Evolutionary conservation across 192 early-diverging fungal species (phyloP).

Genomic region (Umbelopsis sp.): DNA sequence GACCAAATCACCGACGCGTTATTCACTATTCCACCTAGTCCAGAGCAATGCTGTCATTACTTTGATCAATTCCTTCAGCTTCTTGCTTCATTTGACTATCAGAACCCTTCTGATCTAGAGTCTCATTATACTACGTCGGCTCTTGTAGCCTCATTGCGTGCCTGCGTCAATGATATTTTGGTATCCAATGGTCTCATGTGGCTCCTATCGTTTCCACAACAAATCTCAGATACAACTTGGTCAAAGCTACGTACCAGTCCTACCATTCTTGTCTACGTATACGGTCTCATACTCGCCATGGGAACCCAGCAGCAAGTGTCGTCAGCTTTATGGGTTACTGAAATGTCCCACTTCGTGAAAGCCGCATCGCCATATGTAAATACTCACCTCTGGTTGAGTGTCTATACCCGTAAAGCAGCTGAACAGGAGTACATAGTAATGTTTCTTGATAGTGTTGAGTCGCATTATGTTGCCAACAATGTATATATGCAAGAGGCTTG

Average conservation of each 20-base stretch:
- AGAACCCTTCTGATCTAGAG: background rate
- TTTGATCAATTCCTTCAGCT: slow-evolving; percentile 31
- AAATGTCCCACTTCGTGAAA: slow-evolving; percentile 23
- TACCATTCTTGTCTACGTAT: slow-evolving; percentile 26
- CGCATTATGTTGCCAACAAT: background rate
- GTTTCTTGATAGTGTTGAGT: background rate
- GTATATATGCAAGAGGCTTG: background rate
- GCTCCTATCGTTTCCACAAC: slow-evolving; percentile 21
- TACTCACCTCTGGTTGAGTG: background rate
- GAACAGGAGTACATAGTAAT: background rate
- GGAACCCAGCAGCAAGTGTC: background rate
- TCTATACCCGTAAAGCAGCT: background rate
- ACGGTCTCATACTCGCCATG: slow-evolving; percentile 27
- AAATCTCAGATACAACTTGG: slow-evolving; percentile 26
- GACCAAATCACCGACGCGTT: slow-evolving; percentile 17
- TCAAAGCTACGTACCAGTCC: background rate
- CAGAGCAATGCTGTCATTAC: slow-evolving; percentile 18
- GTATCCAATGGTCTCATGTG: slow-evolving; percentile 19
- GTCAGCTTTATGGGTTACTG: background rate
- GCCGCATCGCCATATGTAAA: background rate
- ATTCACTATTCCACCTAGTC: slow-evolving; percentile 7
- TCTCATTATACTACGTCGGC: slow-evolving; percentile 11
- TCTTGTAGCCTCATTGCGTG: slow-evolving; percentile 15
- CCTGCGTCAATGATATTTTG: slow-evolving; percentile 23
- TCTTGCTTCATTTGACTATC: slow-evolving; percentile 19